Evolutionary conservation across 805 yeast species (phyloP), one percentile per base, ranked within the genome.

Genomic region (Tetrapisispora nanseiensis): DNA sequence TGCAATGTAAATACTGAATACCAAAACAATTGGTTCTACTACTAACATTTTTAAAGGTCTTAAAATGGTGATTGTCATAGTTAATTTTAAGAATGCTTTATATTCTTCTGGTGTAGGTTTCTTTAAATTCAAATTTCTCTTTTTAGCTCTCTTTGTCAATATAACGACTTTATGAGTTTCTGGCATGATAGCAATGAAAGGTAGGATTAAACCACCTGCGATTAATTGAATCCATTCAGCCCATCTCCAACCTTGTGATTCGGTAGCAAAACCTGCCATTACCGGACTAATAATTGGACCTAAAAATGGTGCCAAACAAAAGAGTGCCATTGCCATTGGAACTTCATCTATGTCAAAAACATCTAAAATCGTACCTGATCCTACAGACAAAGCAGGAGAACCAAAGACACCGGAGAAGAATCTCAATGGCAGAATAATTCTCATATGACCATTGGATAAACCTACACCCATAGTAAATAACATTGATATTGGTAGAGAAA

Each of bases 331-430:
- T n/a, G 94, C 87, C 4, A 79, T 51, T 13, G 86, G 82, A 55
- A 78, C 63, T 56, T 78, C 76, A 33, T 74, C 72, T 27, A 79
- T 75, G 18, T 69, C 72, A 79, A 89, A 86, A 37, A 86, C 62
- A 63, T 86, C 95, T 42, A 80, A 67, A 47, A 86, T 76, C 5
- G 92, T 79, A 48, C 95, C 96, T 41, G 89, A 86, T 11, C 86
- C 90, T 49, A 84, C 76, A 9, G 95, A 80, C 64, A 86, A 69
- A 2, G 89, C 86, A 3, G 92, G 94, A 1, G 89, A 78, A 1
- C 92, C 86, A 38, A 80, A 71, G 23, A 80, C 69, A 1, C 95
- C 95, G 18, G 82, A 68, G 52, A 86, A 75, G 55, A 83, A 82
- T 51, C 95, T 66, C 35, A 84, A 67, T 5, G 86, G 79, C 37